Percentiles rank a stretch among this genome's conserved stretches.
phyloP scores from a whole-genome alignment of 495 filamentous ascomycete genomes.

The Penicillium flavigenum region DNA sequence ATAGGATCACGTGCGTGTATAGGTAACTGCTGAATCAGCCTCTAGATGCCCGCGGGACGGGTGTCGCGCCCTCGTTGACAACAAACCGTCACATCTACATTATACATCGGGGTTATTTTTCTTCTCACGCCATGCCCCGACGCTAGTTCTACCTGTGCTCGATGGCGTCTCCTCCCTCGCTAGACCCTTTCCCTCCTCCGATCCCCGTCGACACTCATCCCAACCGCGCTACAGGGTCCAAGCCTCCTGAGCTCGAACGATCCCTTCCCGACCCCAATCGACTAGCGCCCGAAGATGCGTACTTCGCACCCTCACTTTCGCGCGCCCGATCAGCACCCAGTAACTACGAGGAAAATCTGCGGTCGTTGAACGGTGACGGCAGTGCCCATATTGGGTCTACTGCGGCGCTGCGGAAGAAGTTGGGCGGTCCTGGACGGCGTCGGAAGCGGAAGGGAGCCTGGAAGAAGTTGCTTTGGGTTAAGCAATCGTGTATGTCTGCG shows the following conservation, averaged over 20 bases:
- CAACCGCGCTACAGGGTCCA: conserved; percentile 36
- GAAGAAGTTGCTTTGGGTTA: conserved; percentile 98
- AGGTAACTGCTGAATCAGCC: conserved; percentile 10
- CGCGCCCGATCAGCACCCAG: conserved; percentile 50
- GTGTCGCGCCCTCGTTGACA: conserved; percentile 12
- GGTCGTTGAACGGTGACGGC: conserved; percentile 33
- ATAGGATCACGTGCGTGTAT: background rate
- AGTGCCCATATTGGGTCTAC: conserved; percentile 29
- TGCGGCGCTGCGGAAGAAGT: conserved; percentile 47
- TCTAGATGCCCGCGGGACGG: conserved; percentile 14
- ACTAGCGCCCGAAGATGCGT: conserved; percentile 82
- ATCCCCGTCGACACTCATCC: conserved; percentile 49
- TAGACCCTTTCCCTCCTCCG: conserved; percentile 39
- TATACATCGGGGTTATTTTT: conserved; percentile 6
- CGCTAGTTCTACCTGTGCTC: conserved; percentile 32
- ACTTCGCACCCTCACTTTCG: conserved; percentile 59
- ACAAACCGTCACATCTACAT: conserved; percentile 6
- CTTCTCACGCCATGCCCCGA: conserved; percentile 32
- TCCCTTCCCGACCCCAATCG: conserved; percentile 55
- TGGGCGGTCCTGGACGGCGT: conserved; percentile 55
- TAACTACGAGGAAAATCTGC: conserved; percentile 39
- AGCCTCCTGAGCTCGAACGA: conserved; percentile 47
- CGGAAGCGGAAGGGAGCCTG: conserved; percentile 67
- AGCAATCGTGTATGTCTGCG: conserved; percentile 74
- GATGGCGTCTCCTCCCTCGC: conserved; percentile 43